Conservation (phyloP, 176 grass and related monocot genomes). For the Chrysopogon serrulatus region DNA sequence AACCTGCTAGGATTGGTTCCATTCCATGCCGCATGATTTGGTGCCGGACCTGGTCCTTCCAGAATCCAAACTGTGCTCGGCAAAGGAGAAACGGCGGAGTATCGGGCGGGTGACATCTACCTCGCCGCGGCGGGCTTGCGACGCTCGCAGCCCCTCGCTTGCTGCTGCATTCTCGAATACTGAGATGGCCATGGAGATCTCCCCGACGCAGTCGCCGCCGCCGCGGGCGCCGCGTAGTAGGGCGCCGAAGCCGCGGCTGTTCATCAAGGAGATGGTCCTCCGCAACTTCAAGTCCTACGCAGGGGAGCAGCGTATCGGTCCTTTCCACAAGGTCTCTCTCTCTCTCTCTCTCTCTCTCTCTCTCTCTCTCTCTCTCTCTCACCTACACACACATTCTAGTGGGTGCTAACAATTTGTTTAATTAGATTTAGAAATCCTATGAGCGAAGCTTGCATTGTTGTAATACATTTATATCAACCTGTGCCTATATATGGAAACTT, state of each 20-base stretch:
- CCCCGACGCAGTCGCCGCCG: not conserved
- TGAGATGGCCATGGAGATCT: slow-evolving; percentile 23
- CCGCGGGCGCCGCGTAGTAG: slow-evolving; percentile 33
- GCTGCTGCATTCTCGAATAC: slow-evolving; percentile 15
- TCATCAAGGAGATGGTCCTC: slow-evolving; percentile 96
- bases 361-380: not conserved
- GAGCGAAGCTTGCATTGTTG: not conserved
- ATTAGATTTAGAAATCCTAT: too few species aligned
- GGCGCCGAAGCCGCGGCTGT: slow-evolving; percentile 59
- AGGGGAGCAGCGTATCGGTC: slow-evolving; percentile 90
- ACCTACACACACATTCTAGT: too few species aligned
- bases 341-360: slow-evolving; percentile 16
- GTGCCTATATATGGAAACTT: not conserved
- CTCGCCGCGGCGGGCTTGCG: not conserved
- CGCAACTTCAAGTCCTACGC: slow-evolving; percentile 98
- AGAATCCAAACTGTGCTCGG: not conserved
- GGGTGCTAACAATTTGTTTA: too few species aligned
- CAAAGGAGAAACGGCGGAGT: not conserved
- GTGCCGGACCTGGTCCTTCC: too few species aligned
- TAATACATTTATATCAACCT: not conserved
- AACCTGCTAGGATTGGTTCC: too few species aligned
- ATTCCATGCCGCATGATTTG: too few species aligned
- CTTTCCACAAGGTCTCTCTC: slow-evolving; percentile 99
- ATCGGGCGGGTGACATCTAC: not conserved
- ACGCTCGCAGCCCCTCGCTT: not conserved